Evolutionary conservation across 345 rosid species (phyloP), one percentile per base, ranked within the genome.

Genomic region (Hypericum androsaemum): DNA sequence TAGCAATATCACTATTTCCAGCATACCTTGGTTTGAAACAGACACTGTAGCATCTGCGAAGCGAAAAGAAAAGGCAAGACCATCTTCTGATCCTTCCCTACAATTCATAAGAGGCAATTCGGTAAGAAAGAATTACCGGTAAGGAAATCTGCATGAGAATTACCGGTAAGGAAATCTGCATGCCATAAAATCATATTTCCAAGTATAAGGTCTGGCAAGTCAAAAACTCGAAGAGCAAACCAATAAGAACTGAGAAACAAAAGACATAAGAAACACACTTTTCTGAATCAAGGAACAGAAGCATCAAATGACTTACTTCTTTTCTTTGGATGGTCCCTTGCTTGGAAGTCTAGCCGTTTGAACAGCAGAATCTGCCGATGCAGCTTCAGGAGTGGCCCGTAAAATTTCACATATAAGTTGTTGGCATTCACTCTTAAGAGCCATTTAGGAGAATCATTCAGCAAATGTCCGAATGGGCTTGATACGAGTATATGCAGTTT

Each of bases 301-400:
- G 2, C 15, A 38, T 46, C 22, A 14, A 41, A 41, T 22, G 6
- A n/a, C 57, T 74, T 77, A 76, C 98, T 78, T 83, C 69, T 85
- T 88, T 13, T 71, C 89, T 64, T 85, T 83, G 57, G 82, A 70
- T 57, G 95, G 79, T 59, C 39, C 67, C 77, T 84, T 90, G 74
- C 74, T 87, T 47, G 89, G 92, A 74, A 79, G 94, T 76, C 89
- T 83, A 67, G 97, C 97, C 64, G 94, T 88, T 76, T 92, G 98
- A 50, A 83, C 89, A 60, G 90, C 89, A 59, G 94, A 86, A 80
- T 92, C 98, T 42, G 94, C 95, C 50, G 97, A 80, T 58, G 98
- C 82, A 73, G 98, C 94, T 77, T 92, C 97, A 50, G 97, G 98
- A 52, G 97, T 92, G 66, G 98, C 95, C 76, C 98, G 80, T 60